A percentile compares a stretch with the other conserved stretches of the same genome.
Conservation (phyloP, 306 rosid genomes). For the Cercis canadensis region DNA sequence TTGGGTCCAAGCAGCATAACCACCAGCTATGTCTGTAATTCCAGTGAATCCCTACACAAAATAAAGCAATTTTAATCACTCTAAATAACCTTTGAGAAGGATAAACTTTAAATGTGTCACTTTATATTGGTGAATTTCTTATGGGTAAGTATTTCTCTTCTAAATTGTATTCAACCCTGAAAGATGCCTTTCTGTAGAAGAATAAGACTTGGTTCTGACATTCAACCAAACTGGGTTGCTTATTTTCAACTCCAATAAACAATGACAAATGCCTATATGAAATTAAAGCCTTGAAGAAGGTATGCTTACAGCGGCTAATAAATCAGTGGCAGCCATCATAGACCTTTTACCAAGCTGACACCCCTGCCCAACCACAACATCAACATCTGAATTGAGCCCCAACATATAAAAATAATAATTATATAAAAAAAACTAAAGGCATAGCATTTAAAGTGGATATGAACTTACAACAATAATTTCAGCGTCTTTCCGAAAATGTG, state of each 20-base stretch:
- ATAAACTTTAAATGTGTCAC: too few relatives aligned
- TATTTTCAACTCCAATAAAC: slow-evolving; percentile 31
- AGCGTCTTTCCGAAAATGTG: slow-evolving; percentile 68
- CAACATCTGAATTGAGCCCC: neutral
- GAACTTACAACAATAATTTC: slow-evolving; percentile 84
- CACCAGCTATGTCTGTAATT: slow-evolving; percentile 90
- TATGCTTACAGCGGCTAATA: slow-evolving; percentile 67
- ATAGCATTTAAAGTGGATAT: neutral
- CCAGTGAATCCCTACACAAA: slow-evolving; percentile 70
- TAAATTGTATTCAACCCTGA: neutral
- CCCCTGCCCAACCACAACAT: slow-evolving; percentile 54
- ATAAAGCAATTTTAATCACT: neutral
- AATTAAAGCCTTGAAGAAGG: slow-evolving; percentile 12
- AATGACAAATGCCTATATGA: slow-evolving; percentile 23
- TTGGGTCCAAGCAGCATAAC: slow-evolving; percentile 83
- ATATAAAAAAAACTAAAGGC: neutral
- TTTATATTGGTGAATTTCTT: too few relatives aligned
- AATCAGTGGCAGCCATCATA: slow-evolving; percentile 81
- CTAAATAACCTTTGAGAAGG: too few relatives aligned
- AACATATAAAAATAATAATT: neutral
- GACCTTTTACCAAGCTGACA: slow-evolving; percentile 83
- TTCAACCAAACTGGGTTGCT: slow-evolving; percentile 36
- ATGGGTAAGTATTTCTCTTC: too few relatives aligned
- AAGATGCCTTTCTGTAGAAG: neutral
- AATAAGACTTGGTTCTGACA: slow-evolving; percentile 26